Evolutionary conservation across 2,329 filamentous ascomycete genomes (phyloP), one percentile per base, ranked within the genome.

Genomic region (Proliferodiscus dingleyae): DNA sequence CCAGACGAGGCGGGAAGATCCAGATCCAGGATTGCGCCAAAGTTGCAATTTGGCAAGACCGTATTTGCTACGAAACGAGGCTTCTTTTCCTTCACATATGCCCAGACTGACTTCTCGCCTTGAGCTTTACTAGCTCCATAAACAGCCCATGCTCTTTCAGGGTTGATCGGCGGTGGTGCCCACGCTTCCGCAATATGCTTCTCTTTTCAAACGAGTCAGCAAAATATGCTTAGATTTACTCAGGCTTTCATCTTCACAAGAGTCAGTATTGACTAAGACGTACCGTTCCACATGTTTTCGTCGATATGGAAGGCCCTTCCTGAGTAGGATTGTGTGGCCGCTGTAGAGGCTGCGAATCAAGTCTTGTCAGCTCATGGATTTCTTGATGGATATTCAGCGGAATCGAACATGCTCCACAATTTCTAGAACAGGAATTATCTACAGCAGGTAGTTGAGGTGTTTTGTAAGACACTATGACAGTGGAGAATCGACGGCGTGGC

Each of bases 111-210:
- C 41, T 61, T 52, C 40, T 70, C 67, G 0, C 55, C 54, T 21
- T 63, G 56, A 2, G 60, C 50, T 44, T 71, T 71, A 46, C 63
- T 65, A 0, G 68, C 68, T 0, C 50, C 48, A 38, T 70, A 70
- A 1, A 66, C 62, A 5, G 29, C 9, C 8, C n/a, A 32, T 15
- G 29, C 6, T 7, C 29, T 7, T n/a, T 32, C 29, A 9, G 46
- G 10, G 5, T 66, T 2, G 61, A 60, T 2, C 59, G 58, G 8
- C 57, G 58, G 62, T 62, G 8, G 9, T 32, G 9, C 9, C 9
- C n/a, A 68, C 0, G 67, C 66, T 0, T 38, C 19, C 19, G 61
- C 45, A 8, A 63, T 47, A 3, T 58, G 60, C 1, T 49, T 50
- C 9, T 66, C 61, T 28, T 63, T 64, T 63, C 60, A 69, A 0